Percentiles rank a stretch among this genome's conserved stretches.
phyloP scores from a whole-genome alignment of 2,329 filamentous ascomycete species.

The Arthrobotrys iridis region DNA sequence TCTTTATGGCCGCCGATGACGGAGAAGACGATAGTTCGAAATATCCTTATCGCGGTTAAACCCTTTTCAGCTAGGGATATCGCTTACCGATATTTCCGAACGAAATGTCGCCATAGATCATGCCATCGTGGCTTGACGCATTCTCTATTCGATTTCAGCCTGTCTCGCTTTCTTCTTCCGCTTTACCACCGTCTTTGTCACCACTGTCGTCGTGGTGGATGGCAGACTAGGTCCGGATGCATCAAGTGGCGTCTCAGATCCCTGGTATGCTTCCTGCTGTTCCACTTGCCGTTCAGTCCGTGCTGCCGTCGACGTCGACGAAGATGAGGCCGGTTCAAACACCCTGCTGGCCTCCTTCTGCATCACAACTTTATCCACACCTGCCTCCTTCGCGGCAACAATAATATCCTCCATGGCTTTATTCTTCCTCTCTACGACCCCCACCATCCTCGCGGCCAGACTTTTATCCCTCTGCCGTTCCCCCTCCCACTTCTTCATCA shows the following conservation, averaged over 20 bases:
- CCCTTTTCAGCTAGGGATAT: not conserved
- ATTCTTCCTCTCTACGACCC: not conserved
- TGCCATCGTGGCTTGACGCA: not conserved
- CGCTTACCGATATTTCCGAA: not conserved
- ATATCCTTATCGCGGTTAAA: conserved; percentile 1
- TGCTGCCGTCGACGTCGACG: not conserved
- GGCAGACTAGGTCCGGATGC: not conserved
- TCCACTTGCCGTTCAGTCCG: not conserved
- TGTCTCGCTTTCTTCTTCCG: conserved; percentile 51
- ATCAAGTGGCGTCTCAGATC: conserved; percentile 1
- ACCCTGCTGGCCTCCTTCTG: not conserved
- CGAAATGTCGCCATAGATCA: not conserved
- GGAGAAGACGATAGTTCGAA: not conserved
- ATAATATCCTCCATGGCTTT: not conserved
- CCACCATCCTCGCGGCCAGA: conserved; percentile 30
- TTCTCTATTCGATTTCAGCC: conserved; percentile 49
- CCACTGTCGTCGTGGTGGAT: not conserved
- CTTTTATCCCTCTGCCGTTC: conserved; percentile 41
- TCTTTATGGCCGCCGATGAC: no score
- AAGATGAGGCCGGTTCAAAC: not conserved
- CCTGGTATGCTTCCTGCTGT: not conserved
- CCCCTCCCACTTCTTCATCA: conserved; percentile 37
- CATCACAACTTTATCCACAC: not conserved
- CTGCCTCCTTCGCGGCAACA: not conserved
- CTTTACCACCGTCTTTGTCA: conserved; percentile 35